phyloP scores from a whole-genome alignment of 2,329 filamentous ascomycete species.

The Neofusicoccum umdonicola region DNA sequence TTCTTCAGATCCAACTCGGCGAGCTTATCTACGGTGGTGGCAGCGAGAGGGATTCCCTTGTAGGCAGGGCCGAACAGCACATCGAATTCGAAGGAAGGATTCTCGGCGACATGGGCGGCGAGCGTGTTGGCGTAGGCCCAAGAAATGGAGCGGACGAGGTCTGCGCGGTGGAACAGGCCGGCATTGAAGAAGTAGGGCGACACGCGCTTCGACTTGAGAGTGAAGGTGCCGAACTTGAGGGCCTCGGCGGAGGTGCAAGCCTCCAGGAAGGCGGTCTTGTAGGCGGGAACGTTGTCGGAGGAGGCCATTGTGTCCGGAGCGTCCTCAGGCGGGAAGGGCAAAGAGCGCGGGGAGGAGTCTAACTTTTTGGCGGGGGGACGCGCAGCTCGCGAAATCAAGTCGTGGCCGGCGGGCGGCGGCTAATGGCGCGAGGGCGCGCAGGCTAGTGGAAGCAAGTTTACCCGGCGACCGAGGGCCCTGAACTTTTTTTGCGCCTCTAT shows the following conservation, averaged over 20 bases:
- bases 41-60: conserved; percentile 92
- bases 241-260: conserved; percentile 65
- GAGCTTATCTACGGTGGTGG: conserved; percentile 73
- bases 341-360: neutral
- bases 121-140: conserved; percentile 72
- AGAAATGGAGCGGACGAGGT: conserved; percentile 73
- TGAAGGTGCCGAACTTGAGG: conserved; percentile 79
- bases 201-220: conserved; percentile 84
- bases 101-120: conserved; percentile 42
- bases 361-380: conserved; percentile 15
- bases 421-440: neutral
- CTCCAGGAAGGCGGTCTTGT: conserved; percentile 69
- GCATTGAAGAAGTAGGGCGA: conserved; percentile 99
- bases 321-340: neutral
- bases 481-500: conserved; percentile 19
- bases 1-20: conserved; percentile 63
- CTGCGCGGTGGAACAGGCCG: conserved; percentile 80
- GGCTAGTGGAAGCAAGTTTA: conserved; percentile 13
- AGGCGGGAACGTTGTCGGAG: conserved; percentile 27
- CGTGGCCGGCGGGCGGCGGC: neutral
- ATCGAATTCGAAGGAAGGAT: conserved; percentile 63
- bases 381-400: neutral
- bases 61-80: conserved; percentile 93
- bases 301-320: conserved; percentile 10
- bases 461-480: conserved; percentile 11